Conservation (phyloP, 1,139 yeast species). For the Saccharomycopsis crataegensis region DNA sequence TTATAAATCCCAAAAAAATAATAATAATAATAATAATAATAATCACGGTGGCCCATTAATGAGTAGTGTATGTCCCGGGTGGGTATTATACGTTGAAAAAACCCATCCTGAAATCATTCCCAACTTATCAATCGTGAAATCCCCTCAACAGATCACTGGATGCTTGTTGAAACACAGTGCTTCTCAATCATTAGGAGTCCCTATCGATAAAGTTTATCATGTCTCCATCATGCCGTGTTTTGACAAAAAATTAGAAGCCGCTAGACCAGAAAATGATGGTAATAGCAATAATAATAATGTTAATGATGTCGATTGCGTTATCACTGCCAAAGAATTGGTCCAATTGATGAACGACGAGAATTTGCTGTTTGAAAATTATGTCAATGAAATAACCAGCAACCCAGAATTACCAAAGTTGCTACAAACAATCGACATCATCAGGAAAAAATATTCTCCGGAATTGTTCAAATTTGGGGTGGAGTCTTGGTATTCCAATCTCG, state of each 20-base stretch:
- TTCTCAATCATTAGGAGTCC: conserved; percentile 32
- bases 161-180: conserved; percentile 56
- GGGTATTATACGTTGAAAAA: conserved; percentile 93
- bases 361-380: conserved; percentile 27
- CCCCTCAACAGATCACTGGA: conserved; percentile 94
- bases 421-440: conserved; percentile 16
- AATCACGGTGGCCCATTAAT: conserved; percentile 38
- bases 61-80: conserved; percentile 86
- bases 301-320: conserved; percentile 84
- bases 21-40: conserved; percentile 22
- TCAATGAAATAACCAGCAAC: conserved; percentile 19
- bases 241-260: conserved; percentile 92
- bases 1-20: conserved; percentile 5
- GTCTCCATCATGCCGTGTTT: conserved; percentile 93
- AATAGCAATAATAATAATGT: conserved; percentile 23
- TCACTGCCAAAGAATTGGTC: conserved; percentile 82
- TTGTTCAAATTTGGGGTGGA: conserved; percentile 42
- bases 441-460: conserved; percentile 28
- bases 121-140: conserved; percentile 48
- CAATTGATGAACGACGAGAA: conserved; percentile 55
- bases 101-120: conserved; percentile 83
- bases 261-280: conserved; percentile 56
- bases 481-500: conserved; percentile 69
- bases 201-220: conserved; percentile 52
- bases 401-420: conserved; percentile 12